Evolutionary conservation across 2,329 filamentous ascomycete genomes (phyloP), one percentile per base, ranked within the genome.

Genomic region (Dissoconium aciculare): DNA sequence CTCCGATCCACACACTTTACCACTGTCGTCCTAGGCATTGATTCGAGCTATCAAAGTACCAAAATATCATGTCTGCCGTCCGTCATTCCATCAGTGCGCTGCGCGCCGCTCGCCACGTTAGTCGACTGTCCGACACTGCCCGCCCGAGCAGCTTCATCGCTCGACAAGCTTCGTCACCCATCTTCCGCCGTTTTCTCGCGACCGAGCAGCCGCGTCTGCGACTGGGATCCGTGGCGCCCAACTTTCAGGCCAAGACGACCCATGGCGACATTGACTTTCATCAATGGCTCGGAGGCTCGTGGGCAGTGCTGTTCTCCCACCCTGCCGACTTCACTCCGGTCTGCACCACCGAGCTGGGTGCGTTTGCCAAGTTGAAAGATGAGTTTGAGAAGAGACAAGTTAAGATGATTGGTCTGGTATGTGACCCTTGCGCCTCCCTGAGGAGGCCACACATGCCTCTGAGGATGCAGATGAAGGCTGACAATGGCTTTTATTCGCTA

Each of bases 331-430:
- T 81, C 67, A 93, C 85, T 2, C 85, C 85, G 32, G 85, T 93
- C 37, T 94, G 85, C 69, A 94, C 85, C 42, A 94, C 84, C 32
- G 85, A 94, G 65, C 77, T 94, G 40, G 85, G 84, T 40, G 84
- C 84, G 37, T 91, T 94, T 50, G 80, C 84, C 46, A 89, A 85
- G 62, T 69, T 93, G 41, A 75, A 83, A 64, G 71, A 74, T 49
- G 83, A 93, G 59, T 93, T 94, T 60, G 69, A 74, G 51, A 82
- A 80, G 66, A 75, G 84, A 41, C 74, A 74, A 42, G 81, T 87
- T 50, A 91, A 93, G 71, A 74, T 93, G 62, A 87, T 93, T 49
- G 85, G 85, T 28, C 69, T 94, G 45, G 63, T 67, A 47, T 27
- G 56, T 48, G 5, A 27, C 16, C 25, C 6, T 32, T 14, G 11